Conservation (phyloP, 179 eudicot species). For the Beta lomatogona region DNA sequence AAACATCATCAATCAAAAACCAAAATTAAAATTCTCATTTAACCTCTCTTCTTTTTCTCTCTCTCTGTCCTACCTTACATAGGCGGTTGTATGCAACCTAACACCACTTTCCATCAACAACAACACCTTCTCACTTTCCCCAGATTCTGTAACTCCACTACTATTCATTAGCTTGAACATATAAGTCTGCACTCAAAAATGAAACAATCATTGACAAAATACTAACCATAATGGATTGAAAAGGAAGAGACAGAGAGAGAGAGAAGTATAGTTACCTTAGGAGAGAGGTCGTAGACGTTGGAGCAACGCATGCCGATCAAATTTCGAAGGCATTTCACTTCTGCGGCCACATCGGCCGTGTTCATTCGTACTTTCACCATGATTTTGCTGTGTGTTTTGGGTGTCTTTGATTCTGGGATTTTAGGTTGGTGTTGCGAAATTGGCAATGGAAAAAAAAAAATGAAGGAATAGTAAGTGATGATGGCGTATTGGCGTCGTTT, state of each 20-base stretch:
- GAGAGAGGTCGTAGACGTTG: conserved; percentile 88
- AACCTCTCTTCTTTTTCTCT: neutral
- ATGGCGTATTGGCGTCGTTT: no score
- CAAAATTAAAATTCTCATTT: neutral
- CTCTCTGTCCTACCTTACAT: conserved; percentile 52
- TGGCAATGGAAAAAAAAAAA: no score
- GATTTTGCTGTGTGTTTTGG: neutral
- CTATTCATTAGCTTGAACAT: conserved; percentile 97
- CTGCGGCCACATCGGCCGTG: conserved; percentile 99
- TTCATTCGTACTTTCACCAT: conserved; percentile 99
- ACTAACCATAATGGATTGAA: neutral
- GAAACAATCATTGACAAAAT: neutral
- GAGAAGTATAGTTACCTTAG: conserved; percentile 53
- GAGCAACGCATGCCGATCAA: conserved; percentile 97
- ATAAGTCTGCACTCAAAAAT: conserved; percentile 58
- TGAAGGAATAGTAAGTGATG: no score
- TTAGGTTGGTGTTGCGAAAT: neutral
- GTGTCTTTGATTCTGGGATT: neutral
- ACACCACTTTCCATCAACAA: conserved; percentile 96
- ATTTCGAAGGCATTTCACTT: conserved; percentile 86
- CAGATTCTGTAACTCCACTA: conserved; percentile 94
- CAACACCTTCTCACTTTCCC: conserved; percentile 97
- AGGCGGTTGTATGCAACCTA: conserved; percentile 87
- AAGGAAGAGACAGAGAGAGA: neutral
- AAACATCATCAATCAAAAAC: neutral